phyloP scores from a whole-genome alignment of 768 basidiomycete species.

The Phylloporus rhodoxanthus region DNA sequence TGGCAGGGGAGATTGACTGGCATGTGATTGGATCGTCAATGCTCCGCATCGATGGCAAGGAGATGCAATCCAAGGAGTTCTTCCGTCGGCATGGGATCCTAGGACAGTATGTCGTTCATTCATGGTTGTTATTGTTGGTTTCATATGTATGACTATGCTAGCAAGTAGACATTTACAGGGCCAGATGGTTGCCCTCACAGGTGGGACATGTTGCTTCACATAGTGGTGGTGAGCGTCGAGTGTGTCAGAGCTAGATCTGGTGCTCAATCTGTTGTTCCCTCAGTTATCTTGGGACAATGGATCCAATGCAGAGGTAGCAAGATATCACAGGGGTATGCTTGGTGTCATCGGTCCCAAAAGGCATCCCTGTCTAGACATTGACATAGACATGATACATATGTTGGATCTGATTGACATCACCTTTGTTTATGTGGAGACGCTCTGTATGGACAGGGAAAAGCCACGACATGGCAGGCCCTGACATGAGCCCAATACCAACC shows the following conservation, averaged over 20 bases:
- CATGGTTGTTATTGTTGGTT: not conserved
- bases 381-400: constrained; percentile 15
- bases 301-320: constrained; percentile 8
- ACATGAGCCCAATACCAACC: not conserved
- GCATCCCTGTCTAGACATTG: constrained; percentile 15
- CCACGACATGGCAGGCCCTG: not conserved
- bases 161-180: constrained; percentile 25
- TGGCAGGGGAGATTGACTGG: constrained; percentile 33
- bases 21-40: constrained; percentile 19
- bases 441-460: constrained; percentile 8
- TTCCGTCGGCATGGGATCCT: constrained; percentile 13
- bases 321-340: constrained; percentile 13
- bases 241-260: not conserved
- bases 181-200: constrained; percentile 29
- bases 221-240: constrained; percentile 8
- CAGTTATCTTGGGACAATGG: constrained; percentile 17
- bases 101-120: constrained; percentile 9
- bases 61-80: constrained; percentile 21
- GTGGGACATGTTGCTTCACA: constrained; percentile 22
- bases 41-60: constrained; percentile 26
- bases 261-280: not conserved
- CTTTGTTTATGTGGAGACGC: constrained; percentile 25
- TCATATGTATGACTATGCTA: not conserved
- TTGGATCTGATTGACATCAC: constrained; percentile 22
- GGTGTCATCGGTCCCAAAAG: constrained; percentile 15